A percentile compares a stretch with the other conserved stretches of the same genome.
phyloP scores from a whole-genome alignment of 73 alveolate genomes.

The Stentor roeselii region DNA sequence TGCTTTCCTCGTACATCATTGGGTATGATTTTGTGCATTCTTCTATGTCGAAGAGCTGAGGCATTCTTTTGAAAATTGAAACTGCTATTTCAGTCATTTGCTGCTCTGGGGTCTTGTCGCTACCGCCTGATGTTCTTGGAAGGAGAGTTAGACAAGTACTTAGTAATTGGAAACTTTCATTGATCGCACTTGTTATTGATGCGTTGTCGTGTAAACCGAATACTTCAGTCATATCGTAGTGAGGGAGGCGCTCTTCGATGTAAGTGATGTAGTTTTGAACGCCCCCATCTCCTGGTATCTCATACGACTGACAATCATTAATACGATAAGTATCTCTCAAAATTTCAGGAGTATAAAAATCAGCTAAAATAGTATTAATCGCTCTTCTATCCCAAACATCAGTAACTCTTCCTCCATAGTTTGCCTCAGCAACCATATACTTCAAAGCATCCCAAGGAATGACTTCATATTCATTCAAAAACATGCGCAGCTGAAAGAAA shows the following conservation, averaged over 20 bases:
- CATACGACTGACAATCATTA: slow-evolving; percentile 62
- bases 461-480: slow-evolving; percentile 62
- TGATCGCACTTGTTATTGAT: slow-evolving; percentile 97
- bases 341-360: slow-evolving; percentile 92
- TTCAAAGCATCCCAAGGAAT: slow-evolving; percentile 98
- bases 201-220: slow-evolving; percentile 99
- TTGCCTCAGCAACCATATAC: slow-evolving; percentile 99
- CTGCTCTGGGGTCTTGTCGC: slow-evolving; percentile 94
- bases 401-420: slow-evolving; percentile 99
- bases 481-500: slow-evolving; percentile 83
- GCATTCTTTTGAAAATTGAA: slow-evolving; percentile 83
- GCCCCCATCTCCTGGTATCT: slow-evolving; percentile 86
- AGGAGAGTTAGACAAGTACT: slow-evolving; percentile 85
- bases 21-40: slow-evolving; percentile 94
- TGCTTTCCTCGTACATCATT: slow-evolving; percentile 84
- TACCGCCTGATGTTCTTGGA: slow-evolving; percentile 93
- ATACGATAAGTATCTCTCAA: slow-evolving; percentile 87
- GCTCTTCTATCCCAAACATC: slow-evolving; percentile 98
- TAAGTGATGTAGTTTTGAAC: slow-evolving; percentile 78
- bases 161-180: slow-evolving; percentile 83
- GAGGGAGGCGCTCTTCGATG: slow-evolving; percentile 78
- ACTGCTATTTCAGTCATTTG: slow-evolving; percentile 83
- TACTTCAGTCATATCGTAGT: slow-evolving; percentile 94
- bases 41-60: slow-evolving; percentile 87
- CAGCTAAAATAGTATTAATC: slow-evolving; percentile 78